Conservation (phyloP, 331 rosid species). For the Ulmus americana region DNA sequence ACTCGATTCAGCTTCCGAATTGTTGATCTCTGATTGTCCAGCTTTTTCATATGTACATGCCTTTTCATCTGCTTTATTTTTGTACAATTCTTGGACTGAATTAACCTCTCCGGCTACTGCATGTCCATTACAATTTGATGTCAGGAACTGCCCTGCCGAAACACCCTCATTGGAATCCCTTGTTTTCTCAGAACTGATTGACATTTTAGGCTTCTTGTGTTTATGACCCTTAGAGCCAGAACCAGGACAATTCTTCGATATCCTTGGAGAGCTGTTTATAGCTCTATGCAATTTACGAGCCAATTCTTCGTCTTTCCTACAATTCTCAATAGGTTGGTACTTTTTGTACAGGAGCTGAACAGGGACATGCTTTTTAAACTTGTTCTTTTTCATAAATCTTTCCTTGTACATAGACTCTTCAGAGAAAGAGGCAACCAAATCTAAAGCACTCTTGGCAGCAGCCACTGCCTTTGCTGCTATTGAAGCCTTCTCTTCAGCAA, state of each 20-base stretch:
- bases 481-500: conserved; percentile 79
- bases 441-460: conserved; percentile 82
- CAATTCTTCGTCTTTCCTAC: conserved; percentile 77
- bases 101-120: conserved; percentile 38
- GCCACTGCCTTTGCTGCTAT: conserved; percentile 77
- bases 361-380: conserved; percentile 85
- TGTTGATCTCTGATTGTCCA: conserved; percentile 37
- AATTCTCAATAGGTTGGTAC: conserved; percentile 65
- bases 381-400: conserved; percentile 59
- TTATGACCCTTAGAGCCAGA: conserved; percentile 56
- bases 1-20: conserved; percentile 66
- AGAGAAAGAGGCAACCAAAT: conserved; percentile 73
- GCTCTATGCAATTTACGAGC: conserved; percentile 87
- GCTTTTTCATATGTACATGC: conserved; percentile 39
- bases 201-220: conserved; percentile 59
- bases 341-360: conserved; percentile 90
- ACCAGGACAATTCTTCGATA: conserved; percentile 57
- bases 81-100: conserved; percentile 45
- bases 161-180: conserved; percentile 44
- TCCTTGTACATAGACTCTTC: conserved; percentile 55
- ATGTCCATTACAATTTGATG: conserved; percentile 55
- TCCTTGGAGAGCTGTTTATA: conserved; percentile 90
- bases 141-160: conserved; percentile 39
- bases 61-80: conserved; percentile 51
- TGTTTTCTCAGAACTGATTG: conserved; percentile 42